Evolutionary conservation across 129 eudicot species (phyloP), one percentile per base, ranked within the genome.

Genomic region (Calendula officinalis): DNA sequence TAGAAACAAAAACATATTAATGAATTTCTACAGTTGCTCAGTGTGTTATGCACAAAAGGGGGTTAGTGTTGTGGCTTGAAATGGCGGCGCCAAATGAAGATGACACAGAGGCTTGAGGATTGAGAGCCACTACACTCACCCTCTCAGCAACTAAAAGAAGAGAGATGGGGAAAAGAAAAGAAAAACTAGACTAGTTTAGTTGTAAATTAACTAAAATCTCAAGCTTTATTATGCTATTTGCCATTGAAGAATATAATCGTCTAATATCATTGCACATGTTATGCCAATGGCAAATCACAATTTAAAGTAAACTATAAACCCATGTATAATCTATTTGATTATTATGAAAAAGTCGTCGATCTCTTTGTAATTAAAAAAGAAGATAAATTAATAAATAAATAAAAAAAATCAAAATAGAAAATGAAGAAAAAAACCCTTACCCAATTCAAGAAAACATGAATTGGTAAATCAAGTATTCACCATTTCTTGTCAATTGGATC

Each of bases 401-500:
- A 15, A 66, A 15, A 11, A 13, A 36, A 4, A 12, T 10, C 36
- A 50, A 50, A 64, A 43, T 10, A 14, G 3, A 65, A 34, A 65
- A 22, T 9, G 6, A 27, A 53, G 3, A 53, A 66, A 40, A 27
- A 30, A 1, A 36, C 3, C 7, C 16, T 8, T 11, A 27, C 7
- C 12, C 39, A 22, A 22, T 22, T 22, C 30, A 22, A 22, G 30
- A 46, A 38, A 43, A 13, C 9, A 55, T 7, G 16, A 54, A 57
- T 33, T 10, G 30, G 38, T 34, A 53, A 13, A 45, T 22, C 16
- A 51, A 58, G 50, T 9, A 60, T 5, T 52, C 54, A 71, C 54
- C 63, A 50, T 61, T 71, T 60, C 55, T 71, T 61, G 9, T 71
- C 69, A 51, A 62, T 41, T 40, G 55, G 14, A 61, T 35, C 38